Base-by-base conservation (phyloP, 768 basidiomycete genomes). In the Mycena amicta region DNA sequence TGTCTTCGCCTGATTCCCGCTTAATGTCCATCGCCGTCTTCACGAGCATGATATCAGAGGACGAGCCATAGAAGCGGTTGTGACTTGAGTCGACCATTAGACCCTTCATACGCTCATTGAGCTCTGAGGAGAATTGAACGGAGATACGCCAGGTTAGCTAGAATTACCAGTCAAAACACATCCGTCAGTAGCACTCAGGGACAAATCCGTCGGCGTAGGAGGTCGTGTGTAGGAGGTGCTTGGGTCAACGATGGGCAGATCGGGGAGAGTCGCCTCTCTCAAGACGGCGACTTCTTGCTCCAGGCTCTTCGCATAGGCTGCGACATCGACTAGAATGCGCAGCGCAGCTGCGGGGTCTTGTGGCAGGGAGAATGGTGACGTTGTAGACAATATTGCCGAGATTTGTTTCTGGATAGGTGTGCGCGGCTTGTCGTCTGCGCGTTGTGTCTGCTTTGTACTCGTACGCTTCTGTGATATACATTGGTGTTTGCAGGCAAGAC, bases 41-140 rank as follows among this genome's bases (percentile, higher is more conserved):
- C 29, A 66, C 43, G 5, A 66, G 50, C 69, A 71, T 78, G 30
- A 78, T 67, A 15, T 77, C 75, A 22, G 75, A 77, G 1, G 78
- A 62, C 41, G 57, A 55, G 5, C 64, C 64, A n/a, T 65, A 65
- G 20, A 60, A 62, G 2, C 64, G 54, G 26, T 62, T 53, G 30
- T 60, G 57, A 27, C 55, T 57, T 5, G 61, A 62, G 50, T 57
- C 61, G 23, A 62, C 46, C 53, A 56, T 61, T 40, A 65, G 20
- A 11, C 63, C 55, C 41, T 50, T 64, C 62, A 64, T 57, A 8
- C 59, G 55, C 3, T 64, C 62, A 20, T 46, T 64, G 12, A 64
- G 57, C 5, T 55, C 60, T 61, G 18, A 26, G 26, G 45, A 6
- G 26, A n/a, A n/a, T 49, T 28, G 22, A 49, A 23, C n/a, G 27